Conservation (phyloP, 2,329 filamentous ascomycete genomes). For the Pyrenophora teres region DNA sequence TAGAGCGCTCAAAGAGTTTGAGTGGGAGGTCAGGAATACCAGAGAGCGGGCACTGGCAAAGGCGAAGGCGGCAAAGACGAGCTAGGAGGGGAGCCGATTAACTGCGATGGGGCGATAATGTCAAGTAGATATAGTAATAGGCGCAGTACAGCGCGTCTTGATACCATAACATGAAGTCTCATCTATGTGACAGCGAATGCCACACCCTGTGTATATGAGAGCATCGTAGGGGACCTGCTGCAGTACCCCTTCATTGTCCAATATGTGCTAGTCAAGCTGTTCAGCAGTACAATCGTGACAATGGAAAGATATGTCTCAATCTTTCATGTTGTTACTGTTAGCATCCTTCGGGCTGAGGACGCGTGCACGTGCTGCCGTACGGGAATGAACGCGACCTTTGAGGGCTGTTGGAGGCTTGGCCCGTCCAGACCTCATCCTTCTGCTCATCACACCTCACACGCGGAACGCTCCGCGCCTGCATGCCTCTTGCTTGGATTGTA, state of each 20-base stretch:
- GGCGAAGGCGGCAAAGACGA: constrained; percentile 5
- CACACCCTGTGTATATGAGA: no score
- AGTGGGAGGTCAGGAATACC: constrained; percentile 74
- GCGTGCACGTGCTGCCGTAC: constrained; percentile 23
- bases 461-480: background rate
- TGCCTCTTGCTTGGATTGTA: background rate
- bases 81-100: background rate
- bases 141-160: no score
- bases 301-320: no score
- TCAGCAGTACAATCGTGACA: no score
- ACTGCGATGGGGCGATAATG: constrained; percentile 1
- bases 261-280: no score
- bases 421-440: constrained; percentile 14
- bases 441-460: background rate
- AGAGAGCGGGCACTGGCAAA: constrained; percentile 32
- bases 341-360: background rate
- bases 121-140: background rate
- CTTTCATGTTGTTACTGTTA: no score
- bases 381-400: constrained; percentile 7
- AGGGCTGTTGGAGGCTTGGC: constrained; percentile 4
- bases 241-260: no score
- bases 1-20: constrained; percentile 82
- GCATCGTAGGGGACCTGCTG: no score
- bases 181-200: no score
- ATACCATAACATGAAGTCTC: no score